Evolutionary conservation across 768 basidiomycete genomes (phyloP).

Genomic region (Royoungia palumana): DNA sequence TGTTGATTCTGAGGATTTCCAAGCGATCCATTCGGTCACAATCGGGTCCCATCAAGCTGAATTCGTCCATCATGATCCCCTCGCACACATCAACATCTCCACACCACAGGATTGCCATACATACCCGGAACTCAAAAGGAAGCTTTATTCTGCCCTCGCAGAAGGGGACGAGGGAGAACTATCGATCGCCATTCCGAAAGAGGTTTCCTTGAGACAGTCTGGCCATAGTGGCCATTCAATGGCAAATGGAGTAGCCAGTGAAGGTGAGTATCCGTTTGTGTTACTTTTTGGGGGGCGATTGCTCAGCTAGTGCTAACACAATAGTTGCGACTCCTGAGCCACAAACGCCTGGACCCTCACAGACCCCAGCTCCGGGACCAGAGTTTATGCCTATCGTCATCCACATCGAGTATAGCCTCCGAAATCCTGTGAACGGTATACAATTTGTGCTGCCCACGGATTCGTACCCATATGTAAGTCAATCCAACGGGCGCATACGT

Average conservation of each 20-base stretch:
- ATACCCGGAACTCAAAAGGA: conserved; percentile 91
- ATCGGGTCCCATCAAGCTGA: conserved; percentile 71
- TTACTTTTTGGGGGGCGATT: neutral
- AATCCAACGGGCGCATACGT: conserved; percentile 2
- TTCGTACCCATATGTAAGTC: conserved; percentile 78
- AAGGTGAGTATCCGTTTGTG: conserved; percentile 42
- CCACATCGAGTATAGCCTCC: conserved; percentile 76
- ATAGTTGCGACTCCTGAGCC: conserved; percentile 81
- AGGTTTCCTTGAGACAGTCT: conserved; percentile 62
- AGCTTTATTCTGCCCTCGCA: conserved; percentile 83
- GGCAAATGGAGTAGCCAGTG: conserved; percentile 46
- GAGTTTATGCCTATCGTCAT: conserved; percentile 78
- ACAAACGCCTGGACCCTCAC: conserved; percentile 54
- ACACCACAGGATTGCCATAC: conserved; percentile 77
- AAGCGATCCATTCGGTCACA: conserved; percentile 71
- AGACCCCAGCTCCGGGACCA: conserved; percentile 37
- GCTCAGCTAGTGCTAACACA: conserved; percentile 7
- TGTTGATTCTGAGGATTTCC: conserved; percentile 20
- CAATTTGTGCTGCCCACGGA: conserved; percentile 82
- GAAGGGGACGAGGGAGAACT: conserved; percentile 95
- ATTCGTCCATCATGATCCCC: conserved; percentile 75
- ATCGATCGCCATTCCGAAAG: conserved; percentile 80
- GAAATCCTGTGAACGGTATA: conserved; percentile 79
- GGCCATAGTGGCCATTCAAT: conserved; percentile 38
- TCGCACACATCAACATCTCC: conserved; percentile 60